Evolutionary conservation across 148 eudicot genomes (phyloP), one percentile per base, ranked within the genome.

Genomic region (Vaccinium macrocarpon): DNA sequence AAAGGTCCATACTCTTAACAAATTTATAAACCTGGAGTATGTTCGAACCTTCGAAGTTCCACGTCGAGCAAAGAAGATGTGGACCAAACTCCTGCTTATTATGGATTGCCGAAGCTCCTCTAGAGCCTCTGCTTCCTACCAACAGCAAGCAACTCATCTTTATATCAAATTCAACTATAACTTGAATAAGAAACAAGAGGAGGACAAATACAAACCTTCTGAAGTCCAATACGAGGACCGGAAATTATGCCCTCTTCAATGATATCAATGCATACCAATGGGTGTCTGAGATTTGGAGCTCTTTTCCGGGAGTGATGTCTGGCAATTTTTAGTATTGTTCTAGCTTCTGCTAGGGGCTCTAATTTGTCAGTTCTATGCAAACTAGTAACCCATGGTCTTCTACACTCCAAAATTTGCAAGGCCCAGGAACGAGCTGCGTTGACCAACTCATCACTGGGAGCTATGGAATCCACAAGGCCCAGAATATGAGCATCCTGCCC

Each of bases 401-500:
- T 91, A 61, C 88, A 79, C 88, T 93, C 94, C 85, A 90, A 78
- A 62, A 95, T 95, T 82, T 95, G 93, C 76, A 95, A 84, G 80
- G 98, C 95, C 95, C 94, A 92, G 14, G 81, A 87, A 83, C 94
- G 91, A 82, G 97, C 95, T 72, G 91, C 85, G 79, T 79, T 84
- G 35, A 95, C 61, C 71, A 95, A 85, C 83, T 95, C 91, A 81
- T 86, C 81, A 25, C 88, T 88, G 81, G 94, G 90, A 86, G 88
- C 97, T 83, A 95, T 62, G 81, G 90, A 93, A 90, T 95, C 98
- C 59, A 95, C 95, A 85, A 95, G 98, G 77, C 98, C 98, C 57
- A 92, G 84, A 78, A 90, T 90, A 80, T 88, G 92, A 82, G 95
- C 98, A 82, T 95, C 95, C 82, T 92, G 87, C 83, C 95, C 94